Base-by-base conservation (phyloP, 2,329 filamentous ascomycete genomes). In the Ramularia collo-cygni region DNA sequence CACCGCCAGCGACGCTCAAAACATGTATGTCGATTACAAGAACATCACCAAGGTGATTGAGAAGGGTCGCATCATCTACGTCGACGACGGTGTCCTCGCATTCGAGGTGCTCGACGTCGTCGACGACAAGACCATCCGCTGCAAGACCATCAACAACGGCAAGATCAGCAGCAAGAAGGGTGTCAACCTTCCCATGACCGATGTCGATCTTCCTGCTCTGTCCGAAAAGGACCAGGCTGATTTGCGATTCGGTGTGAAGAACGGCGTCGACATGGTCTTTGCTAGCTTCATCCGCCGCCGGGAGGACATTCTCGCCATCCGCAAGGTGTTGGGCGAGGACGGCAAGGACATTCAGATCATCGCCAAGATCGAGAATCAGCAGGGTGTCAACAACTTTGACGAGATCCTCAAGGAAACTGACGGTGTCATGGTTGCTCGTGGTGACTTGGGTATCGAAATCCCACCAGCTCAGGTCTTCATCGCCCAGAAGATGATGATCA, bases 401-500 rank as follows among this genome's bases (percentile, higher is more conserved):
- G 90, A 96, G 73, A 98, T 98, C 60, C 81, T 98, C 46, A 77
- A 79, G 63, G 87, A 89, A 73, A 96, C 92, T 4, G 92, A 98
- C 66, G 92, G 92, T 77, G 89, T 98, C 74, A 98, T 98, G 92
- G 92, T 98, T 56, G 92, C 92, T 60, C 90, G 92, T 79, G 92
- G 92, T 73, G 92, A 96, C 64, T 74, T 95, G 52, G 92, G 92
- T 75, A 98, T 98, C 59, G 92, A 98, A 73, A 98, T 98, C 58
- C 90, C 92, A 35, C 90, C 92, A 47, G 87, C 90, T 51, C 92
- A 98, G 76, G 92, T 98, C 54, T 98, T 98, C 70, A 87, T 94
- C 56, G 92, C 92, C 42, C 92, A 98, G 77, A 98, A 98, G 84
- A 98, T 98, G 86, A 89, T 98, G 79, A 98, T 98, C 69, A 89